These are phyloP conservation scores for Pleomassaria siparia DNA, from an alignment of 2,329 filamentous ascomycete species.

Conservation along the genomic window DNA sequence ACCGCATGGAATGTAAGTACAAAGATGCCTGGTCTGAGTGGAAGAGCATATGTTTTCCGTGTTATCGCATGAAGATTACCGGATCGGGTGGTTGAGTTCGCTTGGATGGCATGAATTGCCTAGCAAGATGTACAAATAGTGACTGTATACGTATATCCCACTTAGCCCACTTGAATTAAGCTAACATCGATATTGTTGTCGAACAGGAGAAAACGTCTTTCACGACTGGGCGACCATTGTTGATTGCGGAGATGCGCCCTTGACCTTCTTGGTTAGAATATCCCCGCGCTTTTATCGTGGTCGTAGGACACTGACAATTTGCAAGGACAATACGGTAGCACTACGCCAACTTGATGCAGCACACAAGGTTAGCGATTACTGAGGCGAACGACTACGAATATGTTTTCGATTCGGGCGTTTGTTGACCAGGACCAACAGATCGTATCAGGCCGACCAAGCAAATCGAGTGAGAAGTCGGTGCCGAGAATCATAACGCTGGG, in stretches of 20 bases:
- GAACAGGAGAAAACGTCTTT: slow-evolving; percentile 45
- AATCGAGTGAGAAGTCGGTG: slow-evolving; percentile 46
- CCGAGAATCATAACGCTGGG: slow-evolving; percentile 57
- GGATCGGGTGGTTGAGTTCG: not conserved
- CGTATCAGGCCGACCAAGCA: slow-evolving; percentile 50
- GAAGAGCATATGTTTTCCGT: not conserved
- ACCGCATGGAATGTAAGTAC: not conserved
- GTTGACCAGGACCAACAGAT: slow-evolving; percentile 21
- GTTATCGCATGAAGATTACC: not conserved
- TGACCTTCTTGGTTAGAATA: slow-evolving; percentile 48
- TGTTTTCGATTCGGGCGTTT: not conserved
- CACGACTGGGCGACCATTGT: slow-evolving; percentile 54
- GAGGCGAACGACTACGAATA: not conserved
- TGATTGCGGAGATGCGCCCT: slow-evolving; percentile 58
- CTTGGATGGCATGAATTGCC: not conserved
- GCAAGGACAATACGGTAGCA: slow-evolving; percentile 56
- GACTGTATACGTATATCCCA: not conserved
- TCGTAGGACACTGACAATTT: not conserved
- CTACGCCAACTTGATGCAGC: slow-evolving; percentile 55
- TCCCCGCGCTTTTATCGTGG: not conserved
- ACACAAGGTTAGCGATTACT: slow-evolving; percentile 46
- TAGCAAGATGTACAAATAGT: no score
- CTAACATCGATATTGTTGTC: not conserved
- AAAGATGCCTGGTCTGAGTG: not conserved
- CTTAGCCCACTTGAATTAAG: not conserved